Percentiles rank a stretch among this genome's conserved stretches.
Evolutionary conservation across 331 rosid genomes (phyloP).

Genomic region (Pyracantha coccinea): DNA sequence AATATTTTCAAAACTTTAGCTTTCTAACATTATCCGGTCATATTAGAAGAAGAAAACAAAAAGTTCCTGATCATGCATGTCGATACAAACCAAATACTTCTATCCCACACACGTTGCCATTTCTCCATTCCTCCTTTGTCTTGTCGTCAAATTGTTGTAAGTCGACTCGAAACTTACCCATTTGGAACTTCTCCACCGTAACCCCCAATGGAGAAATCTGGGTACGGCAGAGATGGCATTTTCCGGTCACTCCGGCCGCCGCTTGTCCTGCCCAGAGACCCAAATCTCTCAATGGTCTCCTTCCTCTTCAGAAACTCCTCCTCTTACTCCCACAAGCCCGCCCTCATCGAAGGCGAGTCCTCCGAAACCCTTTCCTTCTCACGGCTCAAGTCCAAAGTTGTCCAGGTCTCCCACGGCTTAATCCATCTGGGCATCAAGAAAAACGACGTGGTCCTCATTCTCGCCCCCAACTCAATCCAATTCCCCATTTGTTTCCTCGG

Average conservation of each 20-base stretch:
- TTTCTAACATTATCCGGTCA: accelerated
- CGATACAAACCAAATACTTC: background rate
- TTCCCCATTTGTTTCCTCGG: slow-evolving; percentile 48
- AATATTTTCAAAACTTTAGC: accelerated
- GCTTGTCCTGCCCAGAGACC: slow-evolving; percentile 29
- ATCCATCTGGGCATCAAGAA: slow-evolving; percentile 46
- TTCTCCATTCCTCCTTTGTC: background rate
- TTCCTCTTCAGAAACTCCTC: slow-evolving; percentile 47
- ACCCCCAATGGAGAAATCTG: slow-evolving; percentile 63
- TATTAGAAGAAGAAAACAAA: background rate
- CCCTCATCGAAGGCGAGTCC: slow-evolving; percentile 59
- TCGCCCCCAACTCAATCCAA: slow-evolving; percentile 57
- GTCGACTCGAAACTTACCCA: background rate
- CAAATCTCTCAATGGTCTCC: slow-evolving; percentile 41
- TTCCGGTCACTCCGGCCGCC: slow-evolving; percentile 71
- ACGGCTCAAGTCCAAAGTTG: slow-evolving; percentile 27
- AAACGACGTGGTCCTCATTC: slow-evolving; percentile 68
- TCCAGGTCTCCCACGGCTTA: slow-evolving; percentile 39
- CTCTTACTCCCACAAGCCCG: slow-evolving; percentile 42
- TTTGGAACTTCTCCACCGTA: background rate
- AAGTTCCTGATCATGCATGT: background rate
- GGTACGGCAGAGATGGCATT: slow-evolving; percentile 62
- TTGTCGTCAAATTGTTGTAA: background rate
- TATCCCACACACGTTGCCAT: background rate
- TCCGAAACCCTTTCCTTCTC: slow-evolving; percentile 33